Percentiles rank a stretch among this genome's conserved stretches.
Evolutionary conservation across 2,329 filamentous ascomycete species (phyloP).

Genomic region (Bipolaris cookei): DNA sequence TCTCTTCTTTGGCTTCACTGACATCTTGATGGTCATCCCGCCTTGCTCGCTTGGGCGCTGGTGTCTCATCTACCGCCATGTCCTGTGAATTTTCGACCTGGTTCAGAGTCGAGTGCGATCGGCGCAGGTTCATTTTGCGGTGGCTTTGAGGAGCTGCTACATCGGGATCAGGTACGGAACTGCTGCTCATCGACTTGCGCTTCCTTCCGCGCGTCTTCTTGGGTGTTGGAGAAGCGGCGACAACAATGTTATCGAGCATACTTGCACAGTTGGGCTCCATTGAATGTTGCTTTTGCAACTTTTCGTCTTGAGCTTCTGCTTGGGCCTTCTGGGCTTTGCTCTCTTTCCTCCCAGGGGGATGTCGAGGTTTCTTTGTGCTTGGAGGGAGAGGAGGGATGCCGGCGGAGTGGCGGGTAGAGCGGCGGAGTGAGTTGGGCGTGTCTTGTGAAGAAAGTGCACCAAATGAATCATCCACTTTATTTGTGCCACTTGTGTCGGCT

Average conservation of each 20-base stretch:
- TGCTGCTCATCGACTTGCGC: constrained; percentile 27
- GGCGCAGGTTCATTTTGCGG: constrained; percentile 33
- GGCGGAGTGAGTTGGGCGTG: constrained; percentile 32
- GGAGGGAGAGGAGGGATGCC: constrained; percentile 27
- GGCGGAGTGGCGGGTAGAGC: constrained; percentile 36
- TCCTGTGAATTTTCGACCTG: constrained; percentile 37
- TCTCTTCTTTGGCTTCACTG: constrained; percentile 33
- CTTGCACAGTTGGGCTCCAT: constrained; percentile 36
- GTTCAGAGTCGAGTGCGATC: constrained; percentile 40
- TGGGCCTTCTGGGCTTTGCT: constrained; percentile 28
- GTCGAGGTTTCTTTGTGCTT: constrained; percentile 36
- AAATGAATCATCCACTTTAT: constrained; percentile 49
- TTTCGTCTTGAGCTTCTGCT: constrained; percentile 9
- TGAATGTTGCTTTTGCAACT: background rate
- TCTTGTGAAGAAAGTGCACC: constrained; percentile 23
- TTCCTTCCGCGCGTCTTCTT: constrained; percentile 19
- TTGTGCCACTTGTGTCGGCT: constrained; percentile 33
- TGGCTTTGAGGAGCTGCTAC: constrained; percentile 22
- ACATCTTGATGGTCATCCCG: constrained; percentile 35
- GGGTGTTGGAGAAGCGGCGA: constrained; percentile 35
- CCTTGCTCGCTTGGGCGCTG: constrained; percentile 38
- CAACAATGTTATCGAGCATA: constrained; percentile 51
- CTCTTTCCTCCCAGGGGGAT: constrained; percentile 16
- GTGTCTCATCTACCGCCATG: constrained; percentile 33
- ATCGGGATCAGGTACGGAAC: background rate